Evolutionary conservation across 768 basidiomycete species (phyloP), one percentile per base, ranked within the genome.

Genomic region (Galerina marginata): DNA sequence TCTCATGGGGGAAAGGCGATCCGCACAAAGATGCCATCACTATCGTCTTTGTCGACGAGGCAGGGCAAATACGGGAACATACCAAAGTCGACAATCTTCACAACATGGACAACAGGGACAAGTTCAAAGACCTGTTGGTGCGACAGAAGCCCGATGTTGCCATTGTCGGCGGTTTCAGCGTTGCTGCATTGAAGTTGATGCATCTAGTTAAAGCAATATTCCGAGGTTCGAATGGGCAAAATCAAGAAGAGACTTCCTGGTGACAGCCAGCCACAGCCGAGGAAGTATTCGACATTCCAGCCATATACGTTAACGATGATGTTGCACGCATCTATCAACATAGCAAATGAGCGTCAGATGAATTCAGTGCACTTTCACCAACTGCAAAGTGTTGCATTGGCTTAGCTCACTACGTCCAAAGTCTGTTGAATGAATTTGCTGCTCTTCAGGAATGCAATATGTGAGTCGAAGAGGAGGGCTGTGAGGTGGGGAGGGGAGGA

Each of bases 1-100:
- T 96, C 57, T 96, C 96, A 6, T 95, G 94, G 89, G 97, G 97
- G 39, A 90, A 92, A 75, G 97, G 97, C 39, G 95, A 97, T 67
- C 93, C 94, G 39, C 88, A 90, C 67, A 92, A 91, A 68, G 96
- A 99, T 73, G 88, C 89, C 6, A 91, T 98, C 56, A 85, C 88
- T 20, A 78, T 94, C 42, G 90, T 96, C 58, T 92, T 88, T 77
- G 71, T 97, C 47, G 96, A 98, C 69, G 87, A 93, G 62, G 88
- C 88, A 47, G 96, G 97, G 15, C 90, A 93, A 49, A 80, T 96
- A 69, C 90, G 94, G n/a, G 93, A 97, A 67, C 90, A 94, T 62
- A 85, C 88, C 45, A 92, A 91, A 70, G 81, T 98, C 56, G 95
- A 97, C 75, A 95, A 94, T 65, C 83, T 99, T 29, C 80, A 83